Evolutionary conservation across 2,329 filamentous ascomycete genomes (phyloP), one percentile per base, ranked within the genome.

Genomic region (Sporothrix dimorphospora): DNA sequence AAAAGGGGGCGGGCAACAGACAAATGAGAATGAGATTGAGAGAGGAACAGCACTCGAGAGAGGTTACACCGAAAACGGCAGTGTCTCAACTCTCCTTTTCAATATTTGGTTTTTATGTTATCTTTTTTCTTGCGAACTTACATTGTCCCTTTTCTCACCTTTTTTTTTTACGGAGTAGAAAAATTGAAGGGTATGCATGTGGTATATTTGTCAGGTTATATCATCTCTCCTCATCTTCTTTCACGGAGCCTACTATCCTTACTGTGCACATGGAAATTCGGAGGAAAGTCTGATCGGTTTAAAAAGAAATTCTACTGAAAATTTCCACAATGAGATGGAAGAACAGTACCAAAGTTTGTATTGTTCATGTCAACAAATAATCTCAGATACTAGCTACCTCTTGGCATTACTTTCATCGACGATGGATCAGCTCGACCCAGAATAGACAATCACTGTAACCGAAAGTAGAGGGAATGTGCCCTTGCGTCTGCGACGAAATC

Each of bases 61-160:
- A 40, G 9, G 69, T 71, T 66, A 30, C 61, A 59, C 49, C 14
- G 49, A 49, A 57, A 71, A 47, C 63, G 49, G 57, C 45, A 49
- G 40, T 71, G 57, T 71, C 57, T 71, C 38, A 66, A 63, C 19
- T 42, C 34, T 47, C 69, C 69, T 51, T 66, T 38, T 66, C 42
- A 65, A 19, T 21, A 21, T 40, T 40, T 57, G 14, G 34, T 34
- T 57, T 34, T 19, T 30, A 19, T 4, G n/a, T n/a, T n/a, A n/a
- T 57, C 12, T 57, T 19, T 34, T 27, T 34, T 27, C 11, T 24
- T 12, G 19, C 5, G 19, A 2, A 34, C 34, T 61, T 11, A 40
- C 6, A 2, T 38, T 21, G 16, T 42, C 4, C 27, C n/a, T 19
- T 61, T 40, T 21, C 24, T 19, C n/a, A 6, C 30, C 30, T n/a